Base-by-base conservation (phyloP, 2,329 filamentous ascomycete species). In the Botrytis elliptica region DNA sequence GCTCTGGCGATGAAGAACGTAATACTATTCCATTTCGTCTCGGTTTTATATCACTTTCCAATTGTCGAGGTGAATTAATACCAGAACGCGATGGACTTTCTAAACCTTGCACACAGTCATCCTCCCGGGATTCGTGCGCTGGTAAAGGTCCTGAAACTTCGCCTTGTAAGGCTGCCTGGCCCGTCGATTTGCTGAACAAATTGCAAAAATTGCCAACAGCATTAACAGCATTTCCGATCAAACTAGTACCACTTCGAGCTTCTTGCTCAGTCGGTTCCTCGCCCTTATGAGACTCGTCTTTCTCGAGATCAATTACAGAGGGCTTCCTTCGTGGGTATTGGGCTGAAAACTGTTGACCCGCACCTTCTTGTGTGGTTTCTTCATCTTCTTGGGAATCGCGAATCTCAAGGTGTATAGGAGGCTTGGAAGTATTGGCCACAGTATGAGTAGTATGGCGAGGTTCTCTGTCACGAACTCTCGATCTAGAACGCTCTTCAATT, bases 301-400 rank as follows among this genome's bases (percentile, higher is more conserved):
- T 10, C 40, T 69, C 66, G 38, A 42, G 66, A 3, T 69, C 66
- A 42, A 69, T n/a, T n/a, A 69, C 25, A 59, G 38, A 22, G 9
- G 6, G 9, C 49, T 52, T 42, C 36, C 40, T 59, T 10, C 33
- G 65, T 33, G 29, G n/a, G 40, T 16, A 38, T 69, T 69, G 49
- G 9, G n/a, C 9, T n/a, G 29, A 20, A 7, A 36, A 22, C 1
- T 14, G 49, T 12, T 25, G 36, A 52, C 25, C 52, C 9, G 38
- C 10, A 49, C n/a, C 55, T 42, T 69, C 66, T n/a, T 33, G 49
- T 18, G 49, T 57, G 25, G n/a, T 69, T 44, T 69, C 49, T 57
- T 69, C 36, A 22, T 59, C 49, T 57, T 69, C 38, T 38, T 33
- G 55, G 14, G 66, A 69, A 69, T 69, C 66, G 25, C 36, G 38